Conservation (phyloP, 2,329 filamentous ascomycete genomes). For the Aspergillus piperis region DNA sequence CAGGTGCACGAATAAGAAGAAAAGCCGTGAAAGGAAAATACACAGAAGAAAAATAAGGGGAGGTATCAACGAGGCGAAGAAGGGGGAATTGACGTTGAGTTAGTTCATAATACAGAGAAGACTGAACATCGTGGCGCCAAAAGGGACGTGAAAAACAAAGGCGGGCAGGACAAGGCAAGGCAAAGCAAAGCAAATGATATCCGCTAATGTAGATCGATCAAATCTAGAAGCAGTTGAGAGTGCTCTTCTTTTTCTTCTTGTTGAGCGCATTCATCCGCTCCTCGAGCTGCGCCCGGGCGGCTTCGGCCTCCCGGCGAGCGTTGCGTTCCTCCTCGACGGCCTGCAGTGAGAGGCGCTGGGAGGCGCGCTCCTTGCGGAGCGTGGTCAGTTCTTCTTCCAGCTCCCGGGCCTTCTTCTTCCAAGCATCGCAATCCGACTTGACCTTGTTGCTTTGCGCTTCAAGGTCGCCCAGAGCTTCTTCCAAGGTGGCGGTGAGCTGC, state of each 20-base stretch:
- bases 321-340: slow-evolving; percentile 95
- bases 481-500: slow-evolving; percentile 89
- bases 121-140: slow-evolving; percentile 22
- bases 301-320: slow-evolving; percentile 86
- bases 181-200: neutral
- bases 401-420: slow-evolving; percentile 80
- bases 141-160: slow-evolving; percentile 6
- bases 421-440: slow-evolving; percentile 84
- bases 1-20: slow-evolving; percentile 4
- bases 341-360: slow-evolving; percentile 69
- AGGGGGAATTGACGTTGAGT: slow-evolving; percentile 28
- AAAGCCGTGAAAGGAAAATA: slow-evolving; percentile 5
- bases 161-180: slow-evolving; percentile 4
- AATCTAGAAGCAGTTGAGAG: slow-evolving; percentile 93
- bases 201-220: neutral
- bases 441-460: slow-evolving; percentile 90
- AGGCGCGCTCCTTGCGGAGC: slow-evolving; percentile 60
- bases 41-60: slow-evolving; percentile 17
- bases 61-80: slow-evolving; percentile 23
- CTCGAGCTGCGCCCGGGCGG: slow-evolving; percentile 83
- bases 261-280: slow-evolving; percentile 91
- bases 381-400: slow-evolving; percentile 65
- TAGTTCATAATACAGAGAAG: slow-evolving; percentile 30
- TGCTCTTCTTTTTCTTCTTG: slow-evolving; percentile 92
- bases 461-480: slow-evolving; percentile 92